A percentile compares a stretch with the other conserved stretches of the same genome.
Evolutionary conservation across 176 grass and related monocot species (phyloP).

Genomic region (Alloteropsis semialata): DNA sequence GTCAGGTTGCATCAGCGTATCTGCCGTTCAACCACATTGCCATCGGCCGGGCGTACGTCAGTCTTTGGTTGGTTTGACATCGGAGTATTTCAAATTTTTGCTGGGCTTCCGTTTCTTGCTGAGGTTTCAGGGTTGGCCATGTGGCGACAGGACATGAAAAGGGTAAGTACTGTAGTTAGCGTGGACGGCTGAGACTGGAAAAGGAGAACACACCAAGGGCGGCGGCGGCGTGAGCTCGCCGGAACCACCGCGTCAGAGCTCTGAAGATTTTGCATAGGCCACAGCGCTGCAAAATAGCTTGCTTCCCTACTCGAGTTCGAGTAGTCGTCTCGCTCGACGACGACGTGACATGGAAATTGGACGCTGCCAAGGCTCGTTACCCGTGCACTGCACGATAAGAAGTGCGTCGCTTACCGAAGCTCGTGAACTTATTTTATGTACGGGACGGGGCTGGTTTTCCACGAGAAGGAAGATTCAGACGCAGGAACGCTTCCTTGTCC

Average conservation of each 20-base stretch:
- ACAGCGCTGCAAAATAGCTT: too few species aligned
- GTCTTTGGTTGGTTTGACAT: not conserved
- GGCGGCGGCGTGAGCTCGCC: not conserved
- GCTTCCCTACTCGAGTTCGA: not conserved
- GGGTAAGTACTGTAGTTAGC: too few species aligned
- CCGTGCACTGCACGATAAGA: not conserved
- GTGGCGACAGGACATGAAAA: not conserved
- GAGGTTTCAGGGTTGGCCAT: too few species aligned
- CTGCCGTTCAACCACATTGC: not conserved
- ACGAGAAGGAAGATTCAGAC: not conserved
- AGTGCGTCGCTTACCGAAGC: not conserved
- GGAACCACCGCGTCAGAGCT: too few species aligned
- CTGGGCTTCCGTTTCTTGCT: not conserved
- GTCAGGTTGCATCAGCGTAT: too few species aligned
- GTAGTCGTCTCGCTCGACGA: not conserved
- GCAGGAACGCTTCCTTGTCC: not conserved
- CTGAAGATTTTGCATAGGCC: too few species aligned
- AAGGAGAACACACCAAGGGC: too few species aligned
- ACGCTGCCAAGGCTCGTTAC: not conserved
- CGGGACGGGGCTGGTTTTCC: too few species aligned
- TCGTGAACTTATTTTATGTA: not conserved
- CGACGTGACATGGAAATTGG: not conserved
- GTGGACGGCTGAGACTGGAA: too few species aligned
- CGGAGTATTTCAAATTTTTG: too few species aligned
- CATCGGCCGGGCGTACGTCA: not conserved